These are phyloP conservation scores for Helotiales sp. DNA, from an alignment of 2,329 filamentous ascomycete genomes.

Conservation along the genomic window DNA sequence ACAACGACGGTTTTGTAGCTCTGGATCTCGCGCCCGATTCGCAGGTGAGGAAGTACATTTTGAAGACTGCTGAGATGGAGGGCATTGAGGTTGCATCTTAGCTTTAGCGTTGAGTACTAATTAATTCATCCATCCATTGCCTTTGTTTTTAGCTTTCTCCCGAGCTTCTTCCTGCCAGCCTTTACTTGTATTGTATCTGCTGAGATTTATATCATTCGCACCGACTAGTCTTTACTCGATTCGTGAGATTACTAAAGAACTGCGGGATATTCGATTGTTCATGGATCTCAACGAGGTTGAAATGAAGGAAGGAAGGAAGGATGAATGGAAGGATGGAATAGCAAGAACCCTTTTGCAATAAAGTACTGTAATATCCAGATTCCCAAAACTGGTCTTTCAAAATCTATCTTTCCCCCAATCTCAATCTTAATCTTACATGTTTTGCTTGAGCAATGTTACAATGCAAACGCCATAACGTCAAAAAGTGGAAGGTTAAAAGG, in stretches of 20 bases:
- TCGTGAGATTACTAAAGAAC: no score
- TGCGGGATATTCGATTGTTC: no score
- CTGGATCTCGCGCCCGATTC: slow-evolving; percentile 85
- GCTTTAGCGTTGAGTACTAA: no score
- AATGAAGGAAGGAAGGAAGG: not conserved
- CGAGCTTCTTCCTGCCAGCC: no score
- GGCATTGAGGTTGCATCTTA: slow-evolving; percentile 66
- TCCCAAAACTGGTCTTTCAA: not conserved
- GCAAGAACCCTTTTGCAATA: not conserved
- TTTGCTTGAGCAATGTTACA: not conserved
- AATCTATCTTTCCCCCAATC: not conserved
- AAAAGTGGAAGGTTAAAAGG: no score
- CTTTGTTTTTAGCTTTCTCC: no score
- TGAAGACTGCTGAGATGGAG: slow-evolving; percentile 80
- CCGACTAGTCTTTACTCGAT: no score
- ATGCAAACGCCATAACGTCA: no score
- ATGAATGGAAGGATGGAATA: not conserved
- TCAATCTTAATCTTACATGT: not conserved
- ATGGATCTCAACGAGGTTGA: no score
- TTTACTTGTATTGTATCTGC: no score
- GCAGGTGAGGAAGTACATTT: slow-evolving; percentile 79
- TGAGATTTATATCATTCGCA: no score
- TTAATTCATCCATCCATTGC: no score
- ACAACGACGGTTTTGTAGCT: slow-evolving; percentile 70
- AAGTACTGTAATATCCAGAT: not conserved